Percentiles rank a stretch among this genome's conserved stretches.
phyloP scores from a whole-genome alignment of 73 alveolate genomes.

The Halteria grandinella region DNA sequence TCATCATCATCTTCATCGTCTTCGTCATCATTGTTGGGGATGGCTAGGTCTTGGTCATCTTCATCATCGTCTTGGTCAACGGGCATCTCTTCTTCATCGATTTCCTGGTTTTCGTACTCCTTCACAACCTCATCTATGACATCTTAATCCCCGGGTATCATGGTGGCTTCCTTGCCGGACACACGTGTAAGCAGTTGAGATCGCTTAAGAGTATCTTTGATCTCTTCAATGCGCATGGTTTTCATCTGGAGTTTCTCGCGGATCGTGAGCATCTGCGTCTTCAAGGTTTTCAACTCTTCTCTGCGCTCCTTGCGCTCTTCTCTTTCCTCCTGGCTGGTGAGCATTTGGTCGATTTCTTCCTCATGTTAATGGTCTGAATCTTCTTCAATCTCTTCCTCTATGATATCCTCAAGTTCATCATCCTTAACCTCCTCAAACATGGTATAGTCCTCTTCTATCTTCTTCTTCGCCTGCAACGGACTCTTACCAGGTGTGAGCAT shows the following conservation, averaged over 20 bases:
- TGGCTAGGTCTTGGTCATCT: slow-evolving; percentile 20
- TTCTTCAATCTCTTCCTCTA: slow-evolving; percentile 63
- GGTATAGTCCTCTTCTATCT: slow-evolving; percentile 60
- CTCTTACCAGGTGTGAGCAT: too few species aligned
- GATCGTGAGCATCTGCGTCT: slow-evolving; percentile 31
- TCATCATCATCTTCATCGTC: too few species aligned
- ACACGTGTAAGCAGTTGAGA: slow-evolving; percentile 34
- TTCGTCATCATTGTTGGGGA: too few species aligned
- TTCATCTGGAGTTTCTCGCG: slow-evolving; percentile 24
- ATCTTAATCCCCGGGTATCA: slow-evolving; percentile 17
- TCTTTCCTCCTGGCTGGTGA: slow-evolving; percentile 34
- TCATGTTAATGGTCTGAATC: slow-evolving; percentile 61
- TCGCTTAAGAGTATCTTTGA: slow-evolving; percentile 46
- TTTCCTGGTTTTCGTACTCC: slow-evolving; percentile 45
- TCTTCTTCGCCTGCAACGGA: too few species aligned
- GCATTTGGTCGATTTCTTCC: slow-evolving; percentile 23
- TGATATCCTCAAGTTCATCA: slow-evolving; percentile 63
- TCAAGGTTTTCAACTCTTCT: slow-evolving; percentile 38
- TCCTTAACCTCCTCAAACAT: slow-evolving; percentile 57
- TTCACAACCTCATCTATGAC: slow-evolving; percentile 45
- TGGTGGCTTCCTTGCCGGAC: slow-evolving; percentile 28
- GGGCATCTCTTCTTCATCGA: slow-evolving; percentile 20
- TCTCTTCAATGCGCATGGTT: slow-evolving; percentile 50
- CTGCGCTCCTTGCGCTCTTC: slow-evolving; percentile 25
- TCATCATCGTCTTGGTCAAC: slow-evolving; percentile 32